Conservation (phyloP, 2,329 filamentous ascomycete species). For the Celoporthe dispersa region DNA sequence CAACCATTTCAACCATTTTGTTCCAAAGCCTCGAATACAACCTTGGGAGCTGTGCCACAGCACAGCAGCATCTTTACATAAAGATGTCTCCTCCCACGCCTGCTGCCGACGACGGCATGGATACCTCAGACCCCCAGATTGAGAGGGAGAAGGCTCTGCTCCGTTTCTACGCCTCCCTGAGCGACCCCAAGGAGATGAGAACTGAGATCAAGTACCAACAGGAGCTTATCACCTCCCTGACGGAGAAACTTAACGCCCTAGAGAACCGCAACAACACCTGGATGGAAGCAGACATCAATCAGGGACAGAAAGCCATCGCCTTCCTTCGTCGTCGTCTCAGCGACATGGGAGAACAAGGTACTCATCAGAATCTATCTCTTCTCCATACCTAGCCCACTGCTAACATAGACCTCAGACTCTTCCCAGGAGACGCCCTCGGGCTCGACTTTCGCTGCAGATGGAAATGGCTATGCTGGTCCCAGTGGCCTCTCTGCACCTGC, state of each 20-base stretch:
- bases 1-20: not conserved
- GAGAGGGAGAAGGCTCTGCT: conserved; percentile 48
- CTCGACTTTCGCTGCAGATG: conserved; percentile 14
- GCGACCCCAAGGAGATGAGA: too few relatives aligned
- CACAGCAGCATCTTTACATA: not conserved
- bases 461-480: conserved; percentile 7
- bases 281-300: too few relatives aligned
- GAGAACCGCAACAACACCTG: too few relatives aligned
- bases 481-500: conserved; percentile 21
- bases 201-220: too few relatives aligned
- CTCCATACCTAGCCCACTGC: not conserved
- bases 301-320: conserved; percentile 31
- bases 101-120: not conserved
- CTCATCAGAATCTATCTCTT: not conserved
- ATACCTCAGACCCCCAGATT: not conserved
- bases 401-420: conserved; percentile 11
- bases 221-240: too few relatives aligned
- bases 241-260: too few relatives aligned
- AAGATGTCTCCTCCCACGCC: conserved; percentile 17
- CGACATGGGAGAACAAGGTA: conserved; percentile 24
- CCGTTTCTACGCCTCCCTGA: too few relatives aligned
- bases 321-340: conserved; percentile 39
- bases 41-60: not conserved
- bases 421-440: conserved; percentile 1
- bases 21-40: too few relatives aligned